Evolutionary conservation across 805 yeast species (phyloP).

Genomic region (Candida namnaoensis): DNA sequence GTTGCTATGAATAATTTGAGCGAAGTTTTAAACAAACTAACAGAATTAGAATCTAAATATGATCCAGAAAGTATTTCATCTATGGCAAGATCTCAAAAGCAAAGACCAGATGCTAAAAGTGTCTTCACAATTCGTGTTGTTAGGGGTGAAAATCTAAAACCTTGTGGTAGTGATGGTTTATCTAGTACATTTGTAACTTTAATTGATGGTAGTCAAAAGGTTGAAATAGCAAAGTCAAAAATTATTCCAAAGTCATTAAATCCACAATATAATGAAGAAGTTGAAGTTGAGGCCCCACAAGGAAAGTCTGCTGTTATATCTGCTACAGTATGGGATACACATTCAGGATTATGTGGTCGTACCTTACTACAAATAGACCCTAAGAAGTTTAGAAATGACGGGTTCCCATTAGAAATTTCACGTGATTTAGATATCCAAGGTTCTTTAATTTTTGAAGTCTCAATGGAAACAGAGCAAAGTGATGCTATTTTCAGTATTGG

Average conservation of each 20-base stretch:
- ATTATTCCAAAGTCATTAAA: slow-evolving; percentile 48
- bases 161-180: slow-evolving; percentile 35
- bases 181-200: slow-evolving; percentile 56
- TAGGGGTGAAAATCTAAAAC: slow-evolving; percentile 51
- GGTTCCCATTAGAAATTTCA: slow-evolving; percentile 51
- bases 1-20: slow-evolving; percentile 67
- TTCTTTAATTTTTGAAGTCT: slow-evolving; percentile 51
- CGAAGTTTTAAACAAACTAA: slow-evolving; percentile 37
- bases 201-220: slow-evolving; percentile 43
- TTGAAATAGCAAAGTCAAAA: slow-evolving; percentile 62
- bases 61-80: slow-evolving; percentile 50
- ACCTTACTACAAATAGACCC: slow-evolving; percentile 56
- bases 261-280: slow-evolving; percentile 86
- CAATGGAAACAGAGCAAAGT: slow-evolving; percentile 69
- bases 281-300: slow-evolving; percentile 42
- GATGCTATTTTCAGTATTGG: slow-evolving; percentile 82
- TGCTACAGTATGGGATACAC: slow-evolving; percentile 66
- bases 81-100: slow-evolving; percentile 27
- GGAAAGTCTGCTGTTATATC: slow-evolving; percentile 37
- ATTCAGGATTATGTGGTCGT: slow-evolving; percentile 54
- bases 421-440: slow-evolving; percentile 62
- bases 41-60: slow-evolving; percentile 44
- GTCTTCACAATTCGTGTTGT: slow-evolving; percentile 57
- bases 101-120: slow-evolving; percentile 28
- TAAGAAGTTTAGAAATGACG: slow-evolving; percentile 53